A percentile compares a stretch with the other conserved stretches of the same genome.
Evolutionary conservation across 2,329 filamentous ascomycete genomes (phyloP).

Genomic region (Colletotrichum godetiae): DNA sequence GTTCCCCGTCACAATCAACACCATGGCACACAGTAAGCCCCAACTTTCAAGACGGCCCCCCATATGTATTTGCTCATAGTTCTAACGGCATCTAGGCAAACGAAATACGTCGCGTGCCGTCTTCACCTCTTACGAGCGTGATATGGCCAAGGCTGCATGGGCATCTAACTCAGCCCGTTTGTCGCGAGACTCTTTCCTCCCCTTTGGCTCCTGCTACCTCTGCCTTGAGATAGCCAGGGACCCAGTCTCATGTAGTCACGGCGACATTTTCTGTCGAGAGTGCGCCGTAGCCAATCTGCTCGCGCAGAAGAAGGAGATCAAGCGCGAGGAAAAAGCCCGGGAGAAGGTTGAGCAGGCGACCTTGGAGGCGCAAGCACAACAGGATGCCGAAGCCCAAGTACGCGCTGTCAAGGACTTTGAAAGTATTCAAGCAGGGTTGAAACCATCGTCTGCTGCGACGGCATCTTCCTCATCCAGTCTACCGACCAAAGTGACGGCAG

Average conservation of each 20-base stretch:
- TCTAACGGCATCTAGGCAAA: slow-evolving; percentile 65
- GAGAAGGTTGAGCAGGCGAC: slow-evolving; percentile 72
- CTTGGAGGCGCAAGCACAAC: slow-evolving; percentile 67
- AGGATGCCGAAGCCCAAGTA: slow-evolving; percentile 76
- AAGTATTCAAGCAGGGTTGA: slow-evolving; percentile 79
- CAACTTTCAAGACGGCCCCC: neutral
- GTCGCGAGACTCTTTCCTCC: slow-evolving; percentile 89
- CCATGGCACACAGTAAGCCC: slow-evolving; percentile 63
- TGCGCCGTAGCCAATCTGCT: slow-evolving; percentile 93
- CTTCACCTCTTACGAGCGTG: slow-evolving; percentile 93
- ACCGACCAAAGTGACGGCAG: neutral
- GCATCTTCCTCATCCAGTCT: neutral
- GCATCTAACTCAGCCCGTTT: slow-evolving; percentile 85
- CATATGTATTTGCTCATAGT: neutral
- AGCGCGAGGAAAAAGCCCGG: slow-evolving; percentile 76
- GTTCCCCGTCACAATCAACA: neutral
- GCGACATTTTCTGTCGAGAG: slow-evolving; percentile 95
- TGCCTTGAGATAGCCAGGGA: slow-evolving; percentile 85
- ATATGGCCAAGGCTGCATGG: slow-evolving; percentile 85
- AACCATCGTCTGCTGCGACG: slow-evolving; percentile 39
- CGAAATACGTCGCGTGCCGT: slow-evolving; percentile 92
- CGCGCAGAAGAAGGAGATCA: slow-evolving; percentile 91
- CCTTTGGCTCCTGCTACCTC: slow-evolving; percentile 88
- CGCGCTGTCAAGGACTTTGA: slow-evolving; percentile 87
- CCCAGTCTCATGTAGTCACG: slow-evolving; percentile 84